A percentile compares a stretch with the other conserved stretches of the same genome.
phyloP scores from a whole-genome alignment of 805 yeast species.

The Starmerella asiatica region DNA sequence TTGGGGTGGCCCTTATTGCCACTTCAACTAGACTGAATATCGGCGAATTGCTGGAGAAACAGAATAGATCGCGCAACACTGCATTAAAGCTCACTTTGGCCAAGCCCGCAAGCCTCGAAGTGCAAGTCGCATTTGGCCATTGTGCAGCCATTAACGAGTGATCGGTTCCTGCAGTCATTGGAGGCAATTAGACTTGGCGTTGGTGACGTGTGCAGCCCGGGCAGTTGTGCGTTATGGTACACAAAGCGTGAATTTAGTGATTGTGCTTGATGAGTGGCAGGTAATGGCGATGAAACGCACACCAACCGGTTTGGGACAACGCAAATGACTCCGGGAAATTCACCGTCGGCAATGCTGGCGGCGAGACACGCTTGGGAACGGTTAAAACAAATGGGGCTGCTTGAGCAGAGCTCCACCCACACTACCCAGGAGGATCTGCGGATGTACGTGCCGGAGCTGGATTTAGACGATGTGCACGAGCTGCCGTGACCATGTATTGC shows the following conservation, averaged over 20 bases:
- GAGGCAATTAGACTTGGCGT: slow-evolving; percentile 47
- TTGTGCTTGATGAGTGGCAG: slow-evolving; percentile 65
- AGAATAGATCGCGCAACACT: slow-evolving; percentile 81
- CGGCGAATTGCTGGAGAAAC: slow-evolving; percentile 71
- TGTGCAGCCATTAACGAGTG: slow-evolving; percentile 13
- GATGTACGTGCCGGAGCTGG: slow-evolving; percentile 26
- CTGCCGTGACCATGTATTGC: slow-evolving; percentile 30
- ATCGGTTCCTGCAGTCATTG: slow-evolving; percentile 6
- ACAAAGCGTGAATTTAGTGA: slow-evolving; percentile 56
- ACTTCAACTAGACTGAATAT: slow-evolving; percentile 60
- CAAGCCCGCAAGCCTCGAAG: slow-evolving; percentile 36
- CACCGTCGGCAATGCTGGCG: slow-evolving; percentile 36
- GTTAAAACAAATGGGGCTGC: slow-evolving; percentile 41
- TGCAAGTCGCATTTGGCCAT: slow-evolving; percentile 39
- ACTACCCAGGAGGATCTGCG: slow-evolving; percentile 30
- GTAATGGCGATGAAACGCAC: slow-evolving; percentile 38
- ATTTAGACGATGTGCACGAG: slow-evolving; percentile 25
- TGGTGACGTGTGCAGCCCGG: slow-evolving; percentile 65
- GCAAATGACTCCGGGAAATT: slow-evolving; percentile 13
- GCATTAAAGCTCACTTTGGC: slow-evolving; percentile 57
- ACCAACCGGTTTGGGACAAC: slow-evolving; percentile 25
- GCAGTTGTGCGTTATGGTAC: slow-evolving; percentile 45
- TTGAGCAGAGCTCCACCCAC: too few species aligned
- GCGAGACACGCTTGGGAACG: slow-evolving; percentile 65
- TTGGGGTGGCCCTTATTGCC: slow-evolving; percentile 74